Percentiles rank a stretch among this genome's conserved stretches.
These are phyloP conservation scores for Halenospora varia DNA, from an alignment of 495 filamentous ascomycete species.

Conservation along the genomic window DNA sequence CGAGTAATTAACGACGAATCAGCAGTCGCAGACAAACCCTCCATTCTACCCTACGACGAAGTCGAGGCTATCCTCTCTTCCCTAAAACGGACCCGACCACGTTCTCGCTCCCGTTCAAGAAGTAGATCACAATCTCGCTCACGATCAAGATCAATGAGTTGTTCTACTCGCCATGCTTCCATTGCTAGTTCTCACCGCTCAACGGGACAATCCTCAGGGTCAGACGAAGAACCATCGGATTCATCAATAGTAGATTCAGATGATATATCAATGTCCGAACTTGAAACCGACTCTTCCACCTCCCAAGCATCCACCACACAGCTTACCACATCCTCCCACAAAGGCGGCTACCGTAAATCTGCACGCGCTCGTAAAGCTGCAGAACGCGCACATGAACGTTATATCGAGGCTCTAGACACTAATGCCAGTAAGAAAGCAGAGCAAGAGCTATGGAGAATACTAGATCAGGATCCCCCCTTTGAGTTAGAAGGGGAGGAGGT, in stretches of 20 bases:
- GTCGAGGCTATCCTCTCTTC: slow-evolving; percentile 4
- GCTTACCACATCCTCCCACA: too few relatives aligned
- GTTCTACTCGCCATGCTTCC: background rate
- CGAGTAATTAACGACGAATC: slow-evolving; percentile 43
- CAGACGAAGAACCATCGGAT: background rate
- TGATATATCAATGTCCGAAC: background rate
- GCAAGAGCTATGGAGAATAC: slow-evolving; percentile 46
- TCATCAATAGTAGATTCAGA: background rate
- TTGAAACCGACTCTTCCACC: background rate
- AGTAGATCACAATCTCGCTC: slow-evolving; percentile 3
- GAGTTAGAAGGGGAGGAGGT: slow-evolving; percentile 17
- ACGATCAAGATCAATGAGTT: slow-evolving; percentile 1
- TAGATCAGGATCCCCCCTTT: slow-evolving; percentile 28
- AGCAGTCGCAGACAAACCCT: background rate
- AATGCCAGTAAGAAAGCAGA: slow-evolving; percentile 52
- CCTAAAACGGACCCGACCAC: too few relatives aligned
- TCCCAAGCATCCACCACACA: too few relatives aligned
- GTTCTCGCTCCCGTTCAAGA: background rate
- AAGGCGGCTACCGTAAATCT: background rate
- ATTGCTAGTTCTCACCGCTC: too few relatives aligned
- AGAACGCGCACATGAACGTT: slow-evolving; percentile 40
- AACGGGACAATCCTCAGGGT: background rate
- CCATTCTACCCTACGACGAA: slow-evolving; percentile 15
- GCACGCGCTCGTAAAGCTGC: slow-evolving; percentile 22
- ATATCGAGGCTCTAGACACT: slow-evolving; percentile 52